phyloP scores from a whole-genome alignment of 495 filamentous ascomycete genomes.

The Evernia prunastri region DNA sequence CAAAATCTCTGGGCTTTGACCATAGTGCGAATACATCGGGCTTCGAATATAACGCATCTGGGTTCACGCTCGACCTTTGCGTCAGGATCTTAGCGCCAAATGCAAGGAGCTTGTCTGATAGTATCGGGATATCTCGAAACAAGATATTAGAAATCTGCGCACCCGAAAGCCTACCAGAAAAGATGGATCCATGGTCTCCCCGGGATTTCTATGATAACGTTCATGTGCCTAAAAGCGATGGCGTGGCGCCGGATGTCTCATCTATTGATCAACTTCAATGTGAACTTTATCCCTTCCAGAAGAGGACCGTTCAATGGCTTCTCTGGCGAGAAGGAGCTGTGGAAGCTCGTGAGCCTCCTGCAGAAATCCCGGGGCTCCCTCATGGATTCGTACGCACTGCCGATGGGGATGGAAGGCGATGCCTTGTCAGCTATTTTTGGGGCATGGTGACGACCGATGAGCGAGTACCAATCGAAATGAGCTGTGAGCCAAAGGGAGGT shows the following conservation, averaged over 20 bases:
- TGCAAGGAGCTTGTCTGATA: constrained; percentile 15
- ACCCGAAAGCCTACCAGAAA: background rate
- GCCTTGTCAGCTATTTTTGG: constrained; percentile 59
- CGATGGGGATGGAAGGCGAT: constrained; percentile 46
- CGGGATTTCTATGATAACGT: constrained; percentile 61
- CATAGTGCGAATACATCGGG: constrained; percentile 1
- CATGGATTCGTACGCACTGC: constrained; percentile 29
- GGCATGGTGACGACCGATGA: constrained; percentile 52
- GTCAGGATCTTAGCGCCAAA: constrained; percentile 20
- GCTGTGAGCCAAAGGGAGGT: constrained; percentile 45
- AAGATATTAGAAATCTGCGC: constrained; percentile 18
- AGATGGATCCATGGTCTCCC: constrained; percentile 37
- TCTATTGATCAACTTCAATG: constrained; percentile 40
- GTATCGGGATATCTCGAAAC: constrained; percentile 13
- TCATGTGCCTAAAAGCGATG: constrained; percentile 43
- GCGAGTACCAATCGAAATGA: constrained; percentile 38
- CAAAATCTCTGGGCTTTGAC: constrained; percentile 3
- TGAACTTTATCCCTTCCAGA: constrained; percentile 64
- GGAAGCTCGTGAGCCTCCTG: background rate
- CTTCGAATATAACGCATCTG: constrained; percentile 4
- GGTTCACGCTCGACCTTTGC: constrained; percentile 13
- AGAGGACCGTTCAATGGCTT: constrained; percentile 65
- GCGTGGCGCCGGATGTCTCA: constrained; percentile 13
- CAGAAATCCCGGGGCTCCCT: constrained; percentile 5
- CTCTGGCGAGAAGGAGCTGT: constrained; percentile 51